Evolutionary conservation across 2,329 filamentous ascomycete genomes (phyloP).

Genomic region (Exophiala xenobiotica): DNA sequence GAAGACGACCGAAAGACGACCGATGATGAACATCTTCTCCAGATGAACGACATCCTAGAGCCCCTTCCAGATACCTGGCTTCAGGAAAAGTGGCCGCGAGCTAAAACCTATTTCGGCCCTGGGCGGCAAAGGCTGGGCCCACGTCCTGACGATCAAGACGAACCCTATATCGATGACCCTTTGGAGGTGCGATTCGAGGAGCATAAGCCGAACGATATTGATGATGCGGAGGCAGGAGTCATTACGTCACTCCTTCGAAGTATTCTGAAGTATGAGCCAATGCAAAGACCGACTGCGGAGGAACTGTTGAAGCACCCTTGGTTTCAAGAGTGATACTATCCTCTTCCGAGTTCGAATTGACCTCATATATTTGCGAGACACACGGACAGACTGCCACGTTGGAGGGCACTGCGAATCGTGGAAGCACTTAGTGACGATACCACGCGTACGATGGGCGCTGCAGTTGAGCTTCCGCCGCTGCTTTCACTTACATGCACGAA

Average conservation of each 20-base stretch:
- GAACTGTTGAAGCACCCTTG: constrained; percentile 35
- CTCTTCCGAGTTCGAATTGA: neutral
- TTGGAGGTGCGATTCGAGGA: constrained; percentile 32
- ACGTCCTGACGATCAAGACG: constrained; percentile 21
- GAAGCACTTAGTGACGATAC: neutral
- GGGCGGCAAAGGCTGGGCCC: constrained; percentile 30
- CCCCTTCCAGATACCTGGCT: constrained; percentile 33
- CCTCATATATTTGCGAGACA: constrained; percentile 5
- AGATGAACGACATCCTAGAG: constrained; percentile 31
- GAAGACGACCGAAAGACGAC: constrained; percentile 28
- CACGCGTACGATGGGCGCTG: neutral
- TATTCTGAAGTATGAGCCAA: constrained; percentile 35
- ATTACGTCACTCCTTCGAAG: constrained; percentile 32
- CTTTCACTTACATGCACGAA: neutral
- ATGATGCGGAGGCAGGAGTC: constrained; percentile 31
- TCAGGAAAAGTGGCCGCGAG: constrained; percentile 29
- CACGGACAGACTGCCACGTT: neutral
- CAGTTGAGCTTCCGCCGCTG: constrained; percentile 9
- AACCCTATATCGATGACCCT: constrained; percentile 12
- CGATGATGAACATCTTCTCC: constrained; percentile 35
- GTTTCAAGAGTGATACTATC: constrained; percentile 27
- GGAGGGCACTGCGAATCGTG: neutral
- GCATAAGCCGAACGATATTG: constrained; percentile 30
- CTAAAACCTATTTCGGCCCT: constrained; percentile 31
- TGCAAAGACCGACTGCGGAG: constrained; percentile 32